Conservation (phyloP, 208 protist species). For the Crithidia brevicula region DNA sequence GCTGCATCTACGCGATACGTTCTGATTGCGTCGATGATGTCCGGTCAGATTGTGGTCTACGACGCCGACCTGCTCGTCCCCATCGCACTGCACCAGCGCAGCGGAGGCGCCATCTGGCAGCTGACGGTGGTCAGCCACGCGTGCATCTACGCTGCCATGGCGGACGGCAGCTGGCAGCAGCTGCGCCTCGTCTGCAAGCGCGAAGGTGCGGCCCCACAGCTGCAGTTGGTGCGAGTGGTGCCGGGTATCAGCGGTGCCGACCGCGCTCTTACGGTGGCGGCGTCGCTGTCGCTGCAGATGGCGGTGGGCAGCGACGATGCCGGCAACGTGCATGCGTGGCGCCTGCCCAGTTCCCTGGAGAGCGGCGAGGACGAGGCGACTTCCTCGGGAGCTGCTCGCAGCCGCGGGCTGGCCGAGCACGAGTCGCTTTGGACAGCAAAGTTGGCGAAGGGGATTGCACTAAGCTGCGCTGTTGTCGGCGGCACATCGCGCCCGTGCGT, state of each 20-base stretch:
- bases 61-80: conserved; percentile 72
- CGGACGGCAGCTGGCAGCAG: conserved; percentile 55
- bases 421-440: conserved; percentile 74
- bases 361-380: not conserved
- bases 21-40: conserved; percentile 76
- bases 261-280: conserved; percentile 73
- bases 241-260: conserved; percentile 79
- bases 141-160: conserved; percentile 48
- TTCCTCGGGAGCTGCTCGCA: conserved; percentile 1
- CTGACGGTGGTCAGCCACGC: conserved; percentile 44
- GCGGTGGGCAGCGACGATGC: conserved; percentile 81
- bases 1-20: conserved; percentile 11
- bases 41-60: conserved; percentile 84
- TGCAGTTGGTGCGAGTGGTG: conserved; percentile 73
- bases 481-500: conserved; percentile 48
- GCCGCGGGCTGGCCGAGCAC: conserved; percentile 51
- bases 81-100: conserved; percentile 75
- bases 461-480: conserved; percentile 66
- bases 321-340: conserved; percentile 82
- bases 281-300: conserved; percentile 30
- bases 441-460: conserved; percentile 74
- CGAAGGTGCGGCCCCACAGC: conserved; percentile 16
- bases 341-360: conserved; percentile 12
- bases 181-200: conserved; percentile 38
- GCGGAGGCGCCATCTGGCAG: conserved; percentile 84